Base-by-base conservation (phyloP, 164 flowering plant species). In the Macadamia integrifolia region DNA sequence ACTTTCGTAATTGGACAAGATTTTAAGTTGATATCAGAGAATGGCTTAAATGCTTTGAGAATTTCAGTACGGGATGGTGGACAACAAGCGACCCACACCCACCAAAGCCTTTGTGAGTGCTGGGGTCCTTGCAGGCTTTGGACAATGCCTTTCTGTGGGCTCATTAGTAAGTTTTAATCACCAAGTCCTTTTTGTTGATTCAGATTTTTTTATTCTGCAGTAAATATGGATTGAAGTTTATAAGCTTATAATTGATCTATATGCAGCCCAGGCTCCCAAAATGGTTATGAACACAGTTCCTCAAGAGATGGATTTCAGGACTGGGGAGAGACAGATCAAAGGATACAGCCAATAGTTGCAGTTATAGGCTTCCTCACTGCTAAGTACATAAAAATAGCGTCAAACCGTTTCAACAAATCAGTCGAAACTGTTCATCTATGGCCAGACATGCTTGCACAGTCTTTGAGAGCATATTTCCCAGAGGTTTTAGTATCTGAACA, bases 51-150 rank as follows among this genome's bases (percentile, higher is more conserved):
- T 55, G 78, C 85, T 0, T 84, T 85, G 62, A 77, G 88, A 40
- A 81, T 83, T 69, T 87, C 88, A 23, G 88, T 85, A 9, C 23
- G 23, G 91, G 87, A 1, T 87, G 86, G 88, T 85, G 86, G 91
- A 85, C 82, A 31, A 85, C 86, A 2, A 56, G 67, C 23, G 88
- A 79, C 68, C 85, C 85, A 1, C 55, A 71, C 9, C 88, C 88
- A 1, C 88, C 85, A 68, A 66, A 69, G 88, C 88, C 60, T 83
- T 70, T 65, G 84, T 85, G 60, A 83, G 78, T 23, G 23, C 23
- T 23, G 17, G 88, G 91, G 11, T 82, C 85, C 17, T 74, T 82
- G 64, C 23, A 78, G 44, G 80, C 80, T 29, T 74, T 87, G 13
- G 88, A 87, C 73, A 81, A 80, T 2, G 86, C 85, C 31, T 87